A percentile compares a stretch with the other conserved stretches of the same genome.
Evolutionary conservation across 768 basidiomycete species (phyloP).

Genomic region (Russula sp.): DNA sequence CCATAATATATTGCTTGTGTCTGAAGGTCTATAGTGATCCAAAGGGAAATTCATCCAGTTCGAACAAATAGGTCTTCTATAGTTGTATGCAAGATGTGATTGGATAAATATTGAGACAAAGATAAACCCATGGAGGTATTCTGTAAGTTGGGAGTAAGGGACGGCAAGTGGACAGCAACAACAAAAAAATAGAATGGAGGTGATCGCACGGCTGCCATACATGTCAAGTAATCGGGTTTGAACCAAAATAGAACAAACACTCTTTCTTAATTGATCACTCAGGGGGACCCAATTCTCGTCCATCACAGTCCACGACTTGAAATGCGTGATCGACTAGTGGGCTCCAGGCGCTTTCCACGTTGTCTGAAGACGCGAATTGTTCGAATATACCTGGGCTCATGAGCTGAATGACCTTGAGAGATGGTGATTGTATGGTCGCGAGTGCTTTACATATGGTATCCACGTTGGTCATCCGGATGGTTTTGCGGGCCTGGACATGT

Average conservation of each 20-base stretch:
- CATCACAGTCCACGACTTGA: slow-evolving; percentile 16
- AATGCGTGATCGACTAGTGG: slow-evolving; percentile 9
- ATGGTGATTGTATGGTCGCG: slow-evolving; percentile 2
- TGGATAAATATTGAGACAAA: not conserved
- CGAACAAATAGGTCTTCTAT: not conserved
- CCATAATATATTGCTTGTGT: not conserved
- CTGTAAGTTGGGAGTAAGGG: not conserved
- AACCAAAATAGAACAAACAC: not conserved
- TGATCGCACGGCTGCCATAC: not conserved
- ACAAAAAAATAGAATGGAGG: not conserved
- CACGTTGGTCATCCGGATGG: not conserved
- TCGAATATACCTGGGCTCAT: slow-evolving; percentile 5
- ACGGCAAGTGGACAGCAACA: not conserved
- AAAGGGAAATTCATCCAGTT: not conserved
- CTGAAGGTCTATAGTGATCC: not conserved
- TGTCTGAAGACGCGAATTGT: slow-evolving; percentile 14
- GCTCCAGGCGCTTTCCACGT: slow-evolving; percentile 18
- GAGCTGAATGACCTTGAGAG: slow-evolving; percentile 17
- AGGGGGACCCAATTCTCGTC: slow-evolving; percentile 12
- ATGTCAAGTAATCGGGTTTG: not conserved
- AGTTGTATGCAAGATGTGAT: not conserved
- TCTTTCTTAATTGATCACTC: not conserved
- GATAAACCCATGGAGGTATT: not conserved
- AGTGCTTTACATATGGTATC: slow-evolving; percentile 14
- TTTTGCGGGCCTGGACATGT: not conserved